Percentiles rank a stretch among this genome's conserved stretches.
Evolutionary conservation across 2,329 filamentous ascomycete species (phyloP).

Genomic region (Hymenotorrendiella dingleyae): DNA sequence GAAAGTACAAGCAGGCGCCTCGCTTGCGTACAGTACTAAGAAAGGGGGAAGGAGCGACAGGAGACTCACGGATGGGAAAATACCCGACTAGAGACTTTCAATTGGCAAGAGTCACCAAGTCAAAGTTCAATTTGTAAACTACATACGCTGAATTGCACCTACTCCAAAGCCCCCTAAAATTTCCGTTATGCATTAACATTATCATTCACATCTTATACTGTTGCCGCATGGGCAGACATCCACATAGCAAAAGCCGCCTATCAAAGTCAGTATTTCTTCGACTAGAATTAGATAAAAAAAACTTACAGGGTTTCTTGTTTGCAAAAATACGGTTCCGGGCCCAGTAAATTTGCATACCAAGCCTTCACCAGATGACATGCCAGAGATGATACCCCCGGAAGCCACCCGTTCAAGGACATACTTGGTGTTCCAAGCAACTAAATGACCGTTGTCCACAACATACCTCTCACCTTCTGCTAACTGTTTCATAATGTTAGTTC

Average conservation of each 20-base stretch:
- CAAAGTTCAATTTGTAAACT: too few species aligned
- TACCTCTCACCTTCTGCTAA: slow-evolving; percentile 72
- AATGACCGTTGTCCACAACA: slow-evolving; percentile 85
- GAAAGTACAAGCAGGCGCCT: background rate
- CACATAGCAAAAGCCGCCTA: slow-evolving; percentile 27
- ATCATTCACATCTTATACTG: background rate
- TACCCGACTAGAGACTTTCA: too few species aligned
- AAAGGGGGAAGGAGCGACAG: background rate
- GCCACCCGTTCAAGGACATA: slow-evolving; percentile 87
- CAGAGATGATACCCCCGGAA: slow-evolving; percentile 89
- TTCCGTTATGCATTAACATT: background rate
- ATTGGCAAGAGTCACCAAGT: too few species aligned
- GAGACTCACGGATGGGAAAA: slow-evolving; percentile 1
- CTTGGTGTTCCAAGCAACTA: slow-evolving; percentile 95
- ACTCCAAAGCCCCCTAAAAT: too few species aligned
- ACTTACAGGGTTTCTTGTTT: slow-evolving; percentile 78
- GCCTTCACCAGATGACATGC: slow-evolving; percentile 74
- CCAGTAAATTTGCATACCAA: slow-evolving; percentile 92
- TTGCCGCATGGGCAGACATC: slow-evolving; percentile 24
- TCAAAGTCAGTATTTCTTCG: background rate
- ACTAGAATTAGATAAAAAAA: background rate
- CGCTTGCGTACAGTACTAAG: background rate
- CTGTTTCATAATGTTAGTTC: slow-evolving; percentile 25
- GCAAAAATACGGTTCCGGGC: slow-evolving; percentile 85
- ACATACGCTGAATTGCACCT: background rate